These are phyloP conservation scores for Annulohypoxylon bovei DNA, from an alignment of 495 filamentous ascomycete species.

Conservation along the genomic window DNA sequence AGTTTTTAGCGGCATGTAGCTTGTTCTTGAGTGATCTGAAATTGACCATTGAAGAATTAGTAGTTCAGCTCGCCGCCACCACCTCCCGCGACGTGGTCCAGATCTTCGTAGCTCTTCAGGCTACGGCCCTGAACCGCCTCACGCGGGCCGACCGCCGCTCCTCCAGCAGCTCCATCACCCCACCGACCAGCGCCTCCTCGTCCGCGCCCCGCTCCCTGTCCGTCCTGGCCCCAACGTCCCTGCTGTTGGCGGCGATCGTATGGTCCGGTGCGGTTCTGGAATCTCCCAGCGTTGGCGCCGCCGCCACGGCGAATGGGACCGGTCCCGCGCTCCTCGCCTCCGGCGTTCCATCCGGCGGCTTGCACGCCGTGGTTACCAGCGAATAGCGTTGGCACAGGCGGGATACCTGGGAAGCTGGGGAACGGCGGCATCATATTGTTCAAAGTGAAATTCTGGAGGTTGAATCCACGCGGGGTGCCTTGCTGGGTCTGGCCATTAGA, in stretches of 20 bases:
- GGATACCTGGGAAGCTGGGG: conserved; percentile 57
- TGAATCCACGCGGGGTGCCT: conserved; percentile 94
- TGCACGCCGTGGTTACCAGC: conserved; percentile 61
- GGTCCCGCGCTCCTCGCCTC: conserved; percentile 57
- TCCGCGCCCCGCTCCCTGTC: conserved; percentile 52
- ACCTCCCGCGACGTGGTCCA: conserved; percentile 77
- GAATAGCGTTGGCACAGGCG: conserved; percentile 62
- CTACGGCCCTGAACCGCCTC: conserved; percentile 91
- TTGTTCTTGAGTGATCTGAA: background rate
- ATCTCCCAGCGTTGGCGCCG: conserved; percentile 53
- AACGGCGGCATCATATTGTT: conserved; percentile 65
- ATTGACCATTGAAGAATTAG: conserved; percentile 37
- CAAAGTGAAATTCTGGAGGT: conserved; percentile 71
- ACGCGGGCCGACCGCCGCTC: conserved; percentile 77
- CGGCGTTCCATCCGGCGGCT: conserved; percentile 57
- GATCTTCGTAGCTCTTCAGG: conserved; percentile 94
- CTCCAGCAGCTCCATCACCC: conserved; percentile 70
- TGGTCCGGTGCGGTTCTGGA: conserved; percentile 58
- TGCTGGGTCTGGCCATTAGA: conserved; percentile 73
- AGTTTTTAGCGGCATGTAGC: background rate
- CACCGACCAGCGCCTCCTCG: conserved; percentile 66
- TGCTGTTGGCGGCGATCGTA: conserved; percentile 62
- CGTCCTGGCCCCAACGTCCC: conserved; percentile 52
- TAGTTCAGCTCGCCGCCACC: conserved; percentile 72
- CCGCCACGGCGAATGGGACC: conserved; percentile 61